A percentile compares a stretch with the other conserved stretches of the same genome.
Conservation (phyloP, 768 basidiomycete genomes). For the Suillus spraguei region DNA sequence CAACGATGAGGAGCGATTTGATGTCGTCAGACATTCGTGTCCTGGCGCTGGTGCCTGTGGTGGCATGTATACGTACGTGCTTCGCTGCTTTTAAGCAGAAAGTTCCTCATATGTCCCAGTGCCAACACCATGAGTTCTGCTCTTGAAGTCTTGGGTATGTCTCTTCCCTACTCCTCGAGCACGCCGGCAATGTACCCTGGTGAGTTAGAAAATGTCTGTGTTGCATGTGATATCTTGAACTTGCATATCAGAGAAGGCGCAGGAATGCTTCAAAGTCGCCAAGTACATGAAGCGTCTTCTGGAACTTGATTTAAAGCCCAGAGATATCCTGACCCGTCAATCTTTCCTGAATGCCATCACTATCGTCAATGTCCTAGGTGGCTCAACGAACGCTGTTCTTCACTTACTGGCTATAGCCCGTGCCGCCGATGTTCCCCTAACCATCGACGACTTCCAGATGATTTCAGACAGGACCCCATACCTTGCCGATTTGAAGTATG, state of each 20-base stretch:
- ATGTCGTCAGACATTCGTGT: conserved; percentile 85
- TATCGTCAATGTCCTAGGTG: conserved; percentile 78
- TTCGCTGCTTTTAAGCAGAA: neutral
- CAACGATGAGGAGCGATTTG: conserved; percentile 76
- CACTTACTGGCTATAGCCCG: conserved; percentile 86
- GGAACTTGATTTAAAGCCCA: conserved; percentile 82
- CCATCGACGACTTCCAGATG: conserved; percentile 85
- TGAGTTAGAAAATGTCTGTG: conserved; percentile 24
- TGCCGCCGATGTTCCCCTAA: conserved; percentile 71
- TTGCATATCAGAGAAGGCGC: conserved; percentile 61
- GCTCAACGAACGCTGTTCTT: conserved; percentile 87
- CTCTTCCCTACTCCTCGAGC: conserved; percentile 77
- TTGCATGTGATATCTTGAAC: neutral
- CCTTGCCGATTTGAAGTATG: conserved; percentile 76
- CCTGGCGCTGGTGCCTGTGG: conserved; percentile 86
- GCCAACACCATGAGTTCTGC: conserved; percentile 91
- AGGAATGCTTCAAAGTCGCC: conserved; percentile 83
- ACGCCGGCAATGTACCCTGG: conserved; percentile 75
- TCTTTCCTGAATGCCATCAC: conserved; percentile 86
- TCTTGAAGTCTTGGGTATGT: conserved; percentile 84
- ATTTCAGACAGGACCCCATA: conserved; percentile 81
- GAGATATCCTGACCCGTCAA: conserved; percentile 66
- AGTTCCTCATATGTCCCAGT: conserved; percentile 30
- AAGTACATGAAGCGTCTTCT: conserved; percentile 75
- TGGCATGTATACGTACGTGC: conserved; percentile 79